Evolutionary conservation across 2,329 filamentous ascomycete genomes (phyloP), one percentile per base, ranked within the genome.

Genomic region (Alternaria viburni): DNA sequence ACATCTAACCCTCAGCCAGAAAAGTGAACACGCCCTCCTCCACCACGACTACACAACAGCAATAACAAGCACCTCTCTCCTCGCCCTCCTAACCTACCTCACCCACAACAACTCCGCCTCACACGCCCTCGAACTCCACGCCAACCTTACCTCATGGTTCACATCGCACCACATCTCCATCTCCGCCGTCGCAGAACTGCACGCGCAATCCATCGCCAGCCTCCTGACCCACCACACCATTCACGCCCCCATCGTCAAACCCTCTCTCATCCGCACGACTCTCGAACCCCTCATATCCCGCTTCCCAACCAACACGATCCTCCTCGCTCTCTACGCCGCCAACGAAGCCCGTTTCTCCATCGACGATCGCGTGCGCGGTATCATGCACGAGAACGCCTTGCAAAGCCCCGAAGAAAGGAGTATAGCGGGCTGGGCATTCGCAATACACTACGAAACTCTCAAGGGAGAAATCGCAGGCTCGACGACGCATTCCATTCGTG

Each of bases 261-360:
- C 92, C 5, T 82, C 84, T 0, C 84, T 89, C 17, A 78, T 96
- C 32, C 89, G 91, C 46, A 80, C 85, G 8, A 82, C 89, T 12
- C 81, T 97, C 1, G 80, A 83, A 5, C 80, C 83, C 3, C 91
- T 90, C 65, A 82, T 96, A 21, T 70, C 72, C 0, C 75, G 81
- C 7, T 97, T 93, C 75, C 93, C 93, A 0, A 83, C 84, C 52
- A 97, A 97, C 80, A 91, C 89, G 2, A 84, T 93, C 6, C 90
- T 97, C 65, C 84, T 96, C 1, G 83, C 86, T 1, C 81, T 96
- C 0, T 91, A 91, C 67, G 86, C 89, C n/a, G 91, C 90, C 83
- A 89, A 92, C 65, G 90, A 95, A 74, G 84, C 88, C 2, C 87
- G 90, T 8, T 87, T 93, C 46, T 87, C 90, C 23, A 86, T 96